A percentile compares a stretch with the other conserved stretches of the same genome.
These are phyloP conservation scores for Harringtonia aguacate DNA, from an alignment of 2,329 filamentous ascomycete species.

Conservation along the genomic window DNA sequence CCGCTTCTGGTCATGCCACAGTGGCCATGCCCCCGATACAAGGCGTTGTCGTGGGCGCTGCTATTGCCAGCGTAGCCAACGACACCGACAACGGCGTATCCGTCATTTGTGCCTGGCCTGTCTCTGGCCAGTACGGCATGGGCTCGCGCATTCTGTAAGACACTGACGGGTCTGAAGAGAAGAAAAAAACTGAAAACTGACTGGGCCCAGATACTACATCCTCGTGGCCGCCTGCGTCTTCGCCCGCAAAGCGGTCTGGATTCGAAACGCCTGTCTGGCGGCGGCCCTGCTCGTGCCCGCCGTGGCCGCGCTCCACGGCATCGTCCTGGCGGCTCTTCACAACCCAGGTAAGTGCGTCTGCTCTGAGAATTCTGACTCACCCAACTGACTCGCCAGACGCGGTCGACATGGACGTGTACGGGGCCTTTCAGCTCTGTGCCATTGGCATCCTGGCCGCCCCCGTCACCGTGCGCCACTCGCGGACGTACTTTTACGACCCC, in stretches of 20 bases:
- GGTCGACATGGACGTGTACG: slow-evolving; percentile 58
- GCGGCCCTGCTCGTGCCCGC: slow-evolving; percentile 52
- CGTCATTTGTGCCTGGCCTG: slow-evolving; percentile 6
- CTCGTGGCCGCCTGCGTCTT: slow-evolving; percentile 53
- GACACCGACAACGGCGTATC: neutral
- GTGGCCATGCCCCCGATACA: too few relatives aligned
- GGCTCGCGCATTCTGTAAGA: slow-evolving; percentile 1
- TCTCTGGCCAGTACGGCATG: slow-evolving; percentile 6
- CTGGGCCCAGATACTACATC: slow-evolving; percentile 48
- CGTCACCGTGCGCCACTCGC: slow-evolving; percentile 48
- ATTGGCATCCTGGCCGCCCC: slow-evolving; percentile 56
- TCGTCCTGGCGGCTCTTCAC: slow-evolving; percentile 49
- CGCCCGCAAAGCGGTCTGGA: slow-evolving; percentile 50
- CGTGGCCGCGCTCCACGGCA: slow-evolving; percentile 51
- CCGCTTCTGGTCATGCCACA: too few relatives aligned
- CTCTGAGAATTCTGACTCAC: neutral
- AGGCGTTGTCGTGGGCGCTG: too few relatives aligned
- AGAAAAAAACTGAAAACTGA: neutral
- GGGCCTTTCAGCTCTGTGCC: slow-evolving; percentile 56
- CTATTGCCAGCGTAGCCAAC: too few relatives aligned
- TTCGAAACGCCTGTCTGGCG: slow-evolving; percentile 52
- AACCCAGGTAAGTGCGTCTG: slow-evolving; percentile 6
- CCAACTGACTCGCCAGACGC: slow-evolving; percentile 30
- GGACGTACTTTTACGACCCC: slow-evolving; percentile 53
- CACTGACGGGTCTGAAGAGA: neutral